phyloP scores from a whole-genome alignment of 2,329 filamentous ascomycete species.

The Trichoderma guizhouense region DNA sequence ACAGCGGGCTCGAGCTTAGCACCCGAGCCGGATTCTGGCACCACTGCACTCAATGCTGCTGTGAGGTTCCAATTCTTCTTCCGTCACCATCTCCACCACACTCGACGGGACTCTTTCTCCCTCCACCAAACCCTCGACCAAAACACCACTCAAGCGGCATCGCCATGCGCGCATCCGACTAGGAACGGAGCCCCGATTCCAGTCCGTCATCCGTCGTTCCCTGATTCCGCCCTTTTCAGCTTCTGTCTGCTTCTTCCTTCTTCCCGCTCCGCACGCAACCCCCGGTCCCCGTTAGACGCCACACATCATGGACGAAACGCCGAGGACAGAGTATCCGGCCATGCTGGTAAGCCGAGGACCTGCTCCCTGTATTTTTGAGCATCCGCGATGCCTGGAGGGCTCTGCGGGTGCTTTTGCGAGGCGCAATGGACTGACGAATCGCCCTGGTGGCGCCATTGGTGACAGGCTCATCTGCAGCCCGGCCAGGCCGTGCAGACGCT shows the following conservation, averaged over 20 bases:
- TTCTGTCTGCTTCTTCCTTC: neutral
- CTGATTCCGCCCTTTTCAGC: neutral
- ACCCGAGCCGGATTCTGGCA: neutral
- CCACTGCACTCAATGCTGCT: neutral
- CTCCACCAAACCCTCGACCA: neutral
- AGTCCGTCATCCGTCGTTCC: conserved; percentile 16
- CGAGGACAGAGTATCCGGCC: conserved; percentile 85
- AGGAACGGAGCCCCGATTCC: conserved; percentile 14
- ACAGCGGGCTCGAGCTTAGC: neutral
- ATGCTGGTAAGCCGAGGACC: conserved; percentile 70
- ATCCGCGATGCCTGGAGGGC: neutral
- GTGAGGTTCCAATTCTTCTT: neutral
- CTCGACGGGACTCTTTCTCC: neutral
- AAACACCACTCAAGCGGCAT: conserved; percentile 1
- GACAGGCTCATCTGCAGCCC: conserved; percentile 75
- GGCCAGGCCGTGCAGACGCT: conserved; percentile 76
- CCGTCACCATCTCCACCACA: neutral
- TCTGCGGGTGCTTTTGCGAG: neutral
- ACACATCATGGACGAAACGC: conserved; percentile 47
- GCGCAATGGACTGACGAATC: conserved; percentile 8
- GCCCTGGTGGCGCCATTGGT: conserved; percentile 5
- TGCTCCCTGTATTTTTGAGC: neutral
- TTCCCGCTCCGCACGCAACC: neutral
- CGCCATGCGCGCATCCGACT: conserved; percentile 24
- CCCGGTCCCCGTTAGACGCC: neutral